A percentile compares a stretch with the other conserved stretches of the same genome.
Evolutionary conservation across 2,329 filamentous ascomycete species (phyloP).

Genomic region (Aspergillus tanneri): DNA sequence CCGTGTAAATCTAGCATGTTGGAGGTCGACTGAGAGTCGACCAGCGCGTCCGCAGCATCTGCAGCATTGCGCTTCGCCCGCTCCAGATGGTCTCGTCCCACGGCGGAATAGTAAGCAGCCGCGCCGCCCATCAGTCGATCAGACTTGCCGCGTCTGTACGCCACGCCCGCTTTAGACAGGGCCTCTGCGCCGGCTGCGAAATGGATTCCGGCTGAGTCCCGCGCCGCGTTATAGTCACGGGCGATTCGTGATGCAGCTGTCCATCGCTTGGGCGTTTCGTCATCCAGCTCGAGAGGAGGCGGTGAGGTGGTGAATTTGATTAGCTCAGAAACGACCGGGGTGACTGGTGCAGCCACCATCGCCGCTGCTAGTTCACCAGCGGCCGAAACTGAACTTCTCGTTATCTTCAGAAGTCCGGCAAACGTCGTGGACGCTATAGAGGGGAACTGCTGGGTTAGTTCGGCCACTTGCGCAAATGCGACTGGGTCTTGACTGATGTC

Average conservation of each 20-base stretch:
- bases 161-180: constrained; percentile 57
- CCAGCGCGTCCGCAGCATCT: constrained; percentile 68
- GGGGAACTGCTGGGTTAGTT: constrained; percentile 57
- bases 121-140: constrained; percentile 72
- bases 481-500: constrained; percentile 43
- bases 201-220: constrained; percentile 45
- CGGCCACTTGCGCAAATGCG: constrained; percentile 51
- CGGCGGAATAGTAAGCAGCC: constrained; percentile 71
- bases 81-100: constrained; percentile 64
- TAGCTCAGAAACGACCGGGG: constrained; percentile 35
- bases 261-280: constrained; percentile 21
- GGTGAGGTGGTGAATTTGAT: constrained; percentile 44
- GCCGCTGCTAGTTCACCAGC: constrained; percentile 61
- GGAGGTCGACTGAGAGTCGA: constrained; percentile 63
- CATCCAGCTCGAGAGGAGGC: constrained; percentile 23
- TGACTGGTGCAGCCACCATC: constrained; percentile 44
- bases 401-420: constrained; percentile 55
- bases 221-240: constrained; percentile 28
- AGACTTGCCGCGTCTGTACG: constrained; percentile 63
- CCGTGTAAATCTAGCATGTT: constrained; percentile 76
- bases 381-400: constrained; percentile 56
- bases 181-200: constrained; percentile 51
- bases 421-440: constrained; percentile 50
- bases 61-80: constrained; percentile 60
- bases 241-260: constrained; percentile 8